These are phyloP conservation scores for Suillus weaverae DNA, from an alignment of 768 basidiomycete genomes.

Conservation along the genomic window DNA sequence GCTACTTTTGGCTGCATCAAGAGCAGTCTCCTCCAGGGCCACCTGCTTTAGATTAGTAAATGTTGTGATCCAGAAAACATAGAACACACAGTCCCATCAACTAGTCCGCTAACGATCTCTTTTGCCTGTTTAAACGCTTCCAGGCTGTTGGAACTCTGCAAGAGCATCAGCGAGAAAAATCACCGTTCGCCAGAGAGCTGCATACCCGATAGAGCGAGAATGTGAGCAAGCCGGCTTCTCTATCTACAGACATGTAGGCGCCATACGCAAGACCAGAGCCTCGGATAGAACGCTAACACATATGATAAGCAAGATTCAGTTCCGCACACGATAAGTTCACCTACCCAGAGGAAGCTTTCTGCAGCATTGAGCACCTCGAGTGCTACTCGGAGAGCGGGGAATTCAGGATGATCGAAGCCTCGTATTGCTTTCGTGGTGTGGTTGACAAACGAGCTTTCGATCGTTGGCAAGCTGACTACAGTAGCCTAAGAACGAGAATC, in stretches of 20 bases:
- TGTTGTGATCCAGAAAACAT: neutral
- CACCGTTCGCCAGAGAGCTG: slow-evolving; percentile 6
- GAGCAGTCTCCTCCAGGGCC: slow-evolving; percentile 70
- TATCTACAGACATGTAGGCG: slow-evolving; percentile 71
- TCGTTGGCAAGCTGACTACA: slow-evolving; percentile 87
- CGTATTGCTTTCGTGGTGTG: slow-evolving; percentile 77
- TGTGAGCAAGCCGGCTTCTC: slow-evolving; percentile 73
- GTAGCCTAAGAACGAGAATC: slow-evolving; percentile 53
- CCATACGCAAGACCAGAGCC: slow-evolving; percentile 95
- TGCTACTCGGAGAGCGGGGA: slow-evolving; percentile 83
- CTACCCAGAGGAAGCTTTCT: slow-evolving; percentile 93
- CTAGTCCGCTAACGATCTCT: slow-evolving; percentile 74
- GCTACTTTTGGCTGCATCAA: slow-evolving; percentile 91
- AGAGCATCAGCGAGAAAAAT: slow-evolving; percentile 10
- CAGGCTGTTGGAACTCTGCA: slow-evolving; percentile 76
- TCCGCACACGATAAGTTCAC: slow-evolving; percentile 9
- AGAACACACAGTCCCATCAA: slow-evolving; percentile 72
- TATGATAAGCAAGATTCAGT: slow-evolving; percentile 12
- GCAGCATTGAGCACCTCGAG: slow-evolving; percentile 87
- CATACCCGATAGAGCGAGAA: slow-evolving; percentile 81
- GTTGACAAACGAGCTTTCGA: slow-evolving; percentile 87
- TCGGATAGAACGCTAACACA: slow-evolving; percentile 74
- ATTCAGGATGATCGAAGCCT: slow-evolving; percentile 81
- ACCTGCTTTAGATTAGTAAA: slow-evolving; percentile 48
- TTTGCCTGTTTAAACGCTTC: slow-evolving; percentile 81